Conservation (phyloP, 2,329 filamentous ascomycete species). For the Cladosporium sp. region DNA sequence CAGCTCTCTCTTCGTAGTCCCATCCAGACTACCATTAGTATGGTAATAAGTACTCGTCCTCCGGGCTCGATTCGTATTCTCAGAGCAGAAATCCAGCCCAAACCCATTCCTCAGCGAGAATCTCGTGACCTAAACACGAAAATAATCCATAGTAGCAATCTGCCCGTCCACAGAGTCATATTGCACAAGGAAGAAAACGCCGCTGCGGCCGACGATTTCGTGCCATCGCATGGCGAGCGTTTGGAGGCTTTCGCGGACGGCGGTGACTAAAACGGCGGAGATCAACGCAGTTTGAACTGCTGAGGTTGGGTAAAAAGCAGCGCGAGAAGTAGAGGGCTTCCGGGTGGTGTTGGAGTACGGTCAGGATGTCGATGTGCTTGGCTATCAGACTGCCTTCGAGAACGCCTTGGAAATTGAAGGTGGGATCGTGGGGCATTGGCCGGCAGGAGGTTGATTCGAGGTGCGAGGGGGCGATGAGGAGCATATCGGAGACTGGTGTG, state of each 20-base stretch:
- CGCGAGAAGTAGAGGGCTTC: not conserved
- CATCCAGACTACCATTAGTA: not conserved
- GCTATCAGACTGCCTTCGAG: constrained; percentile 23
- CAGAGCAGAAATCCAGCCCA: constrained; percentile 23
- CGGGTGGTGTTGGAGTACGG: not conserved
- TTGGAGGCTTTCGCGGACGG: constrained; percentile 23
- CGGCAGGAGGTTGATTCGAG: constrained; percentile 21
- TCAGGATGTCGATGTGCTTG: constrained; percentile 22
- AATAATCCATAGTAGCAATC: constrained; percentile 28
- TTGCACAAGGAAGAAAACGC: constrained; percentile 21
- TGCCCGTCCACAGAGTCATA: constrained; percentile 13
- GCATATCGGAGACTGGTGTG: not conserved
- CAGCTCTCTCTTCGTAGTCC: not conserved
- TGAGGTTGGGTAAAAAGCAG: not conserved
- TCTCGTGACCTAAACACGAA: constrained; percentile 25
- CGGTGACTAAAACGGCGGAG: constrained; percentile 23
- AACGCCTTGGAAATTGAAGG: constrained; percentile 27
- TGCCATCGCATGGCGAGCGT: constrained; percentile 22
- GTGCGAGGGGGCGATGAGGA: not conserved
- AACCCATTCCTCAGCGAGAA: constrained; percentile 19
- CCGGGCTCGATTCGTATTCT: constrained; percentile 24
- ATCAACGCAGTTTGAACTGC: constrained; percentile 20
- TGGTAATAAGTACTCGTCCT: not conserved
- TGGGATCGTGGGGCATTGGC: constrained; percentile 29
- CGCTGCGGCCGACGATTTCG: constrained; percentile 24